Percentiles rank a stretch among this genome's conserved stretches.
phyloP scores from a whole-genome alignment of 441 rosid genomes.

The Eruca vesicaria region DNA sequence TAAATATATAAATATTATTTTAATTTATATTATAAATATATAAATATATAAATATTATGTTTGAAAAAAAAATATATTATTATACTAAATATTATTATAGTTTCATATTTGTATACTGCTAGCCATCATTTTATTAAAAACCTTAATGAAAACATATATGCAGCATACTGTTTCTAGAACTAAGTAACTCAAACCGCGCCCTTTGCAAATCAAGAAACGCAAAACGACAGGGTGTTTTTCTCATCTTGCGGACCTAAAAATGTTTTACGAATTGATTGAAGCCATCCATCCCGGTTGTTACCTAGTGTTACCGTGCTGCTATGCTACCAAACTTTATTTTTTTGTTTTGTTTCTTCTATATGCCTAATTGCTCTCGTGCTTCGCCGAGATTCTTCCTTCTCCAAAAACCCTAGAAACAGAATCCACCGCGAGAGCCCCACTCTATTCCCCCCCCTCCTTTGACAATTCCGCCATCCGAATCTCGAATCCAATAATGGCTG shows the following conservation, averaged over 20 bases:
- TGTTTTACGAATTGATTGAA: neutral
- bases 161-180: too few species aligned
- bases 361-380: neutral
- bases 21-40: too few species aligned
- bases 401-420: slow-evolving; percentile 25
- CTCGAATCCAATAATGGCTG: slow-evolving; percentile 37
- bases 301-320: neutral
- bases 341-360: neutral
- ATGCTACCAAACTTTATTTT: neutral
- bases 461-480: slow-evolving; percentile 8
- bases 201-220: neutral
- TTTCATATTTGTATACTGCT: too few species aligned
- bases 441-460: neutral
- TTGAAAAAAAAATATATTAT: too few species aligned
- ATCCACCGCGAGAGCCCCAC: slow-evolving; percentile 6
- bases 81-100: too few species aligned
- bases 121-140: too few species aligned
- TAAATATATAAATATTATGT: too few species aligned
- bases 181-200: neutral
- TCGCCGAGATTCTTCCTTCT: slow-evolving; percentile 16
- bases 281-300: neutral
- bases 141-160: too few species aligned
- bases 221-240: slow-evolving; percentile 24
- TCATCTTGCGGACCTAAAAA: slow-evolving; percentile 1
- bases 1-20: too few species aligned